Evolutionary conservation across 2,329 filamentous ascomycete species (phyloP).

Genomic region (Sclerotinia borealis): DNA sequence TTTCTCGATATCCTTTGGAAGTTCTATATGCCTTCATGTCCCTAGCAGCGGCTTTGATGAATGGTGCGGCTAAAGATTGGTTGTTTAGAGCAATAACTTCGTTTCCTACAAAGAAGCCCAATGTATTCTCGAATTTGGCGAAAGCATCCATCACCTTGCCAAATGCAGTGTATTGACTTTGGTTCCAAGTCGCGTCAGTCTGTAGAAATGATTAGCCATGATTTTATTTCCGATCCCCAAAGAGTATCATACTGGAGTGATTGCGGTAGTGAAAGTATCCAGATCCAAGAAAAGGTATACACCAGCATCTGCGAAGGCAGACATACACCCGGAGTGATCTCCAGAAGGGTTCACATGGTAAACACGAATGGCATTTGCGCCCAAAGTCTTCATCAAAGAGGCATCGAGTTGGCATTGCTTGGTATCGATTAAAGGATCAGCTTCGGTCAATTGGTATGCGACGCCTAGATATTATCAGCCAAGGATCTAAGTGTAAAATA

Average conservation of each 20-base stretch:
- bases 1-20: slow-evolving; percentile 67
- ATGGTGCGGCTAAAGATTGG: slow-evolving; percentile 64
- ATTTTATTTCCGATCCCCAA: neutral
- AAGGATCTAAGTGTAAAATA: neutral
- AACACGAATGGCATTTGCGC: slow-evolving; percentile 77
- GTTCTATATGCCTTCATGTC: slow-evolving; percentile 80
- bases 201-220: slow-evolving; percentile 30
- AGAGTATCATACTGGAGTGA: slow-evolving; percentile 47
- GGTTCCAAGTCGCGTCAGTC: slow-evolving; percentile 63
- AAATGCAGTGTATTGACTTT: slow-evolving; percentile 56
- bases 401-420: slow-evolving; percentile 74
- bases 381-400: slow-evolving; percentile 69
- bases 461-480: slow-evolving; percentile 48
- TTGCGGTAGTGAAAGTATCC: slow-evolving; percentile 67
- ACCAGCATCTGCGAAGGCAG: slow-evolving; percentile 67
- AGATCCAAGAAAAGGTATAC: slow-evolving; percentile 84
- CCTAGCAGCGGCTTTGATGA: slow-evolving; percentile 72
- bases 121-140: slow-evolving; percentile 64
- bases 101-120: slow-evolving; percentile 84
- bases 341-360: slow-evolving; percentile 74
- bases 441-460: slow-evolving; percentile 58
- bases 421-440: slow-evolving; percentile 71
- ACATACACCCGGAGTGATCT: slow-evolving; percentile 77
- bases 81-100: slow-evolving; percentile 66
- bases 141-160: slow-evolving; percentile 29